Base-by-base conservation (phyloP, 345 rosid species). In the Erysimum cheiranthoides region DNA sequence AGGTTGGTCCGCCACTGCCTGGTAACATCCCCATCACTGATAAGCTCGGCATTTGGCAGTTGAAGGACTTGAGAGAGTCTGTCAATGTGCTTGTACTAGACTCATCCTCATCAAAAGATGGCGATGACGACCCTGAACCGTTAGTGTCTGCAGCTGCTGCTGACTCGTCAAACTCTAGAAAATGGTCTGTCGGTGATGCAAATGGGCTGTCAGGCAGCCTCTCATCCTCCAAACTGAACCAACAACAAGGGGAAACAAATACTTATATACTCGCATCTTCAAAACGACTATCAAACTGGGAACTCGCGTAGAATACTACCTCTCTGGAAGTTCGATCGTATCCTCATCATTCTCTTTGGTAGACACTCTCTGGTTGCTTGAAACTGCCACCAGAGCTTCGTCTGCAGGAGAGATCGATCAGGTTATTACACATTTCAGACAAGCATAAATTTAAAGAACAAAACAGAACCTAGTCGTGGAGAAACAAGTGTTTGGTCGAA, bases 41-140 rank as follows among this genome's bases (percentile, higher is more conserved):
- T 89, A 70, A 86, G 89, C 93, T 81, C 8, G 88, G 91, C 47
- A 85, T 77, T 78, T 89, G 93, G 84, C 88, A 87, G 68, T 87
- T 87, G 69, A 86, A 85, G 54, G 66, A 75, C 61, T 68, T 68
- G 61, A 39, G 9, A 50, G 71, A 18, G 2, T 50, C 71, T 51
- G 45, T 10, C 49, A 53, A 2, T 27, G 36, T 30, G 17, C 12
- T 8, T 18, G 81, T 36, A 35, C 84, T 49, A 56, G 68, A 56
- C 6, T 71, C 82, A 54, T 75, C 81, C 31, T 71, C 74, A 13
- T 79, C 83, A 12, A 51, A 50, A 39, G 68, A 84, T 3, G 60
- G 14, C 56, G 75, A 39, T 2, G 14, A 6, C 21, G 61, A 31
- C 80, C 62, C 71, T 80, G 81, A 68, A 83, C 73, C 17, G 75